Percentiles rank a stretch among this genome's conserved stretches.
These are phyloP conservation scores for Blastobotrys elegans DNA, from an alignment of 1,139 yeast species.

Conservation along the genomic window DNA sequence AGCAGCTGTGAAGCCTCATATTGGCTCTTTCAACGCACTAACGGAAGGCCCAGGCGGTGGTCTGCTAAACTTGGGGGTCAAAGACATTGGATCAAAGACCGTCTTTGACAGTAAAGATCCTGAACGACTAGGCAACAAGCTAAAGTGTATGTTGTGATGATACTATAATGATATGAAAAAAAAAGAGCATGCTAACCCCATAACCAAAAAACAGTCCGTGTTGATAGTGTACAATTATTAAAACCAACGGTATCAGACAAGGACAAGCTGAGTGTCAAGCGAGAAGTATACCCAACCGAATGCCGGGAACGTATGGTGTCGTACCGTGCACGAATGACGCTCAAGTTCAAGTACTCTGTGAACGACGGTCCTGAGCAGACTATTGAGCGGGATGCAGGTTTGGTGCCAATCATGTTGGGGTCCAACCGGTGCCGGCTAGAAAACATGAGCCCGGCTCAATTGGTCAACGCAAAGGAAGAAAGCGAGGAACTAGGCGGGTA, in stretches of 20 bases:
- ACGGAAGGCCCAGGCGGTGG: constrained; percentile 80
- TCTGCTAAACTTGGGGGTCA: constrained; percentile 72
- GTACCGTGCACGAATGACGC: constrained; percentile 48
- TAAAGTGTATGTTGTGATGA: constrained; percentile 40
- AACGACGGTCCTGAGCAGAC: constrained; percentile 72
- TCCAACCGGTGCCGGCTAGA: constrained; percentile 89
- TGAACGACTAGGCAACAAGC: constrained; percentile 73
- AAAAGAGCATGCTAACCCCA: too few species aligned
- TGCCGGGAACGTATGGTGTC: constrained; percentile 78
- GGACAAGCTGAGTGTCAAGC: constrained; percentile 75
- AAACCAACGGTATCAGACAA: constrained; percentile 70
- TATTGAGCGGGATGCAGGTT: constrained; percentile 89
- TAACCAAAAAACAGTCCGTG: constrained; percentile 44
- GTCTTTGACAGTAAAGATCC: constrained; percentile 75
- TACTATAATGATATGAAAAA: neutral
- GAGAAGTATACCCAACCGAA: constrained; percentile 76
- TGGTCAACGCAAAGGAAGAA: constrained; percentile 79
- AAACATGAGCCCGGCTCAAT: constrained; percentile 71
- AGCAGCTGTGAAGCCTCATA: constrained; percentile 91
- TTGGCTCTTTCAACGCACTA: constrained; percentile 93
- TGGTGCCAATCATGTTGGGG: constrained; percentile 83
- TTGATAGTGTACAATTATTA: constrained; percentile 80
- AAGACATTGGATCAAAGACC: constrained; percentile 82
- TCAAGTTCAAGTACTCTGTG: constrained; percentile 78
- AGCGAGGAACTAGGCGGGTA: constrained; percentile 96